Evolutionary conservation across 805 yeast genomes (phyloP), one percentile per base, ranked within the genome.

Genomic region (Jamesozyma jinghongensis): DNA sequence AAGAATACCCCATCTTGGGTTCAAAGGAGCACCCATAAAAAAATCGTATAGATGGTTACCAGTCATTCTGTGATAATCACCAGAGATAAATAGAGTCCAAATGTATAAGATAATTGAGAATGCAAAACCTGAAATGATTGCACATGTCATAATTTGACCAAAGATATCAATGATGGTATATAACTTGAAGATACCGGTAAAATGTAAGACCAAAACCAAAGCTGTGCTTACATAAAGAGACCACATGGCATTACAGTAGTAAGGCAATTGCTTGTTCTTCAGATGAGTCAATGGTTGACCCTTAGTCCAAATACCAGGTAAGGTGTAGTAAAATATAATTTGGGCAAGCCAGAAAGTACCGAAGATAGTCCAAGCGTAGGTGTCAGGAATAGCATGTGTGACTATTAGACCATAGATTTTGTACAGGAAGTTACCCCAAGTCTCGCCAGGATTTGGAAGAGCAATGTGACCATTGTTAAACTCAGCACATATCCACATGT

Each of bases 11-110:
- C 90, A 71, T 61, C 98, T 75, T 48, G 98, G 98, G 65, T 92
- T 92, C 61, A 92, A 75, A 32, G 97, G 94, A 13, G 96, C 96
- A 37, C 98, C 98, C 94, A 92, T 80, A 68, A 92, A 92, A 56
- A 86, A 70, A 63, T 92, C 98, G 58, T 87, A 90, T 50, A 92
- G 63, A 55, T 75, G 81, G 63, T 83, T 85, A 18, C 97, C 97
- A 7, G 97, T 80, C 90, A 90, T 77, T 47, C 92, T 72, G 61
- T 85, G 90, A 62, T 83, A 85, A 56, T 85, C 94, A 43, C 78
- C 77, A 40, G 84, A 70, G 40, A 81, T 67, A 45, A 57, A 59
- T 41, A 85, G 52, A 13, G 92, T 79, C 68, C 73, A 76, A 33
- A 83, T 45, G 68, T 86, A 92, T 48, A 90, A 68, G 10, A 65